Base-by-base conservation (phyloP, 2,329 filamentous ascomycete species). In the Clonostachys sp. region DNA sequence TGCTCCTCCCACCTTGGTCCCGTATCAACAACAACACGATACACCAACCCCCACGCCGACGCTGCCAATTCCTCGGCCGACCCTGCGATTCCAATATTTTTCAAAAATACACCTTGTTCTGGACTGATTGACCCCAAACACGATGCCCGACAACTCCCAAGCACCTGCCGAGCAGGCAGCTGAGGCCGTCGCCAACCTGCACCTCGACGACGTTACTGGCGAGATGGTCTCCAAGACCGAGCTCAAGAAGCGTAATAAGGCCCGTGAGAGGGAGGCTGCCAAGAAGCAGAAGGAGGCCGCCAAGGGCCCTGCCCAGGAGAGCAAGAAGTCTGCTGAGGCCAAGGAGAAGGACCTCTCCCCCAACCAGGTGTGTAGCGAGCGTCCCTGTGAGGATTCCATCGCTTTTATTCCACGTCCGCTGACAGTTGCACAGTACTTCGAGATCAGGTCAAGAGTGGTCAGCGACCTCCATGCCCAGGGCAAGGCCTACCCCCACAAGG, bases 241-340 rank as follows among this genome's bases (percentile, higher is more conserved):
- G 73, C 77, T 97, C 67, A 99, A 99, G 89, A 92, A 89, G 76
- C 85, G 92, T 61, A 83, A 91, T 75, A 99, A 99, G 89, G 80
- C 86, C 64, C 86, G 92, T 56, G 83, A 92, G 68, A 84, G 81
- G 70, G 91, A 95, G 51, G 87, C 87, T 57, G 89, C 91, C 74
- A 96, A 95, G 86, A 84, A 84, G 58, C 84, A 90, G 73, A 92
- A 90, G 78, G 87, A 84, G 30, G 87, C 89, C 45, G 77, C 81
- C 45, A 84, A 89, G 68, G 77, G 86, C 77, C 53, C 89, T 62
- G 84, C 92, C 56, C 73, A 71, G 59, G 61, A 50, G 51, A 49
- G 53, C 52, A 64, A 60, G 56, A 68, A 63, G 61, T 63, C 55
- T 51, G 87, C 90, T 61, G 87, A 96, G 64, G 77, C 74, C 33